These are phyloP conservation scores for Handroanthus guayacan DNA, from an alignment of 257 asterid species.

Conservation along the genomic window DNA sequence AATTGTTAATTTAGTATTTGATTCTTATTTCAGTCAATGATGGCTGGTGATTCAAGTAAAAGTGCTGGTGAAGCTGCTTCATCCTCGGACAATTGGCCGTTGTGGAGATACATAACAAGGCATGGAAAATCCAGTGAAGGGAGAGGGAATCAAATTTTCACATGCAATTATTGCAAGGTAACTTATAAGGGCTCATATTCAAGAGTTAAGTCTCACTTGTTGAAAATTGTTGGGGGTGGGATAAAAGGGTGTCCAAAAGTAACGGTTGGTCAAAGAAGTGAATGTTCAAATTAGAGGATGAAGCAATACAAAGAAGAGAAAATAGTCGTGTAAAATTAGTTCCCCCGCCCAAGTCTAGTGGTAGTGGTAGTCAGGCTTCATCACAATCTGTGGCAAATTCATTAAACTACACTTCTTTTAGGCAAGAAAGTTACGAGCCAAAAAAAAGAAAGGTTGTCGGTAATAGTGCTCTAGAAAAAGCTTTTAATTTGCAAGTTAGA, in stretches of 20 bases:
- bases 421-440: not conserved
- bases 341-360: not conserved
- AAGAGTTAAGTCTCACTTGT: not conserved
- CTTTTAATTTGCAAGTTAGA: not conserved
- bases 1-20: too few relatives aligned
- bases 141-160: not conserved
- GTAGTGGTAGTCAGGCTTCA: too few relatives aligned
- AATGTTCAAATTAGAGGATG: constrained; percentile 17
- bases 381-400: too few relatives aligned
- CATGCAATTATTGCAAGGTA: not conserved
- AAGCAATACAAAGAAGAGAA: not conserved
- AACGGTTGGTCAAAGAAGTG: not conserved
- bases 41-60: too few relatives aligned
- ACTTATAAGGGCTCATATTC: constrained; percentile 4
- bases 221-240: constrained; percentile 3
- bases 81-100: not conserved
- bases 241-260: not conserved
- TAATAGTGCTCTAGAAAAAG: not conserved
- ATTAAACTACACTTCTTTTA: too few relatives aligned
- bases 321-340: not conserved
- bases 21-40: too few relatives aligned
- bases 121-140: not conserved
- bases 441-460: not conserved
- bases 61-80: too few relatives aligned
- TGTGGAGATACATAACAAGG: not conserved